Conservation (phyloP, 495 filamentous ascomycete genomes). For the Xylaria castorea region DNA sequence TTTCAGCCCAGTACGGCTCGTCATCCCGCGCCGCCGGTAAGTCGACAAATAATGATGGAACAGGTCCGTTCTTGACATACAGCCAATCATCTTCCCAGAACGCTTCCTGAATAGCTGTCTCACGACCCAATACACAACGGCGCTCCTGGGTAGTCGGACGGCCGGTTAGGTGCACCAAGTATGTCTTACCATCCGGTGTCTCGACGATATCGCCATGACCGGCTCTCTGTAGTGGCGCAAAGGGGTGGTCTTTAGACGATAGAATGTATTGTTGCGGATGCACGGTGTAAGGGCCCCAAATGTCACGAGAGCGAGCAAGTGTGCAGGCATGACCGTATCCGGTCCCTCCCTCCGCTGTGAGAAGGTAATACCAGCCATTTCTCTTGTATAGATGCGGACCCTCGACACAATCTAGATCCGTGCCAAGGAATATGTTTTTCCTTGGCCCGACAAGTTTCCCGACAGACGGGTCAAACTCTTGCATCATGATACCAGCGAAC, state of each 20-base stretch:
- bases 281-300: constrained; percentile 65
- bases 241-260: constrained; percentile 52
- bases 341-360: constrained; percentile 69
- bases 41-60: constrained; percentile 60
- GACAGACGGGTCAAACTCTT: constrained; percentile 53
- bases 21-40: constrained; percentile 57
- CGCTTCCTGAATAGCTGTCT: constrained; percentile 62
- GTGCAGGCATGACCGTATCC: constrained; percentile 62
- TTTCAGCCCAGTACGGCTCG: constrained; percentile 57
- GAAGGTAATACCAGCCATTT: constrained; percentile 63
- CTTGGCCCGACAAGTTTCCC: constrained; percentile 55
- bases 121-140: constrained; percentile 62
- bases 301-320: constrained; percentile 58
- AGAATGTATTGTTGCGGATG: constrained; percentile 57
- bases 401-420: constrained; percentile 62
- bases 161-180: constrained; percentile 61
- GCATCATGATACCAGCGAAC: constrained; percentile 57
- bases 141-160: constrained; percentile 60
- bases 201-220: constrained; percentile 68
- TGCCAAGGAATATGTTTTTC: constrained; percentile 62
- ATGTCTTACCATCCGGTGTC: constrained; percentile 62
- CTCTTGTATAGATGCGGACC: constrained; percentile 67
- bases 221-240: constrained; percentile 57
- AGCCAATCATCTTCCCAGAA: constrained; percentile 64
- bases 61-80: constrained; percentile 61